Evolutionary conservation across 805 yeast genomes (phyloP), one percentile per base, ranked within the genome.

Genomic region (Tetrapisispora fleetii): DNA sequence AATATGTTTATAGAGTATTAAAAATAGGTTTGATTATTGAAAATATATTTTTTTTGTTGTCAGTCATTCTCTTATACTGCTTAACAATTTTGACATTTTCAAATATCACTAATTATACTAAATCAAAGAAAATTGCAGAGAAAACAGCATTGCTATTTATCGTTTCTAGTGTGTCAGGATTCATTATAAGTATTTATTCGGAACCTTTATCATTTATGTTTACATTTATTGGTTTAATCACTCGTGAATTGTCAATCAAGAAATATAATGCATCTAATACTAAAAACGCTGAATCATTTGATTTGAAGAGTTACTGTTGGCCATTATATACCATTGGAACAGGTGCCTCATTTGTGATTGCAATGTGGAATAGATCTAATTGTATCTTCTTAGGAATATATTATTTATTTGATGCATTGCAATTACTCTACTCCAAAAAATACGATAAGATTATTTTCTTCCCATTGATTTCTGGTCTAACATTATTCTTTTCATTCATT

Each of bases 141-240:
- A 60, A 61, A 37, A 58, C 76, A 0, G 67, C 80, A 0, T 44
- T 74, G 3, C 57, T 84, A 16, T 81, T 76, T 52, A 63, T 80
- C 1, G 50, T 83, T n/a, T 78, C 84, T 18, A 88, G 95, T 2
- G 89, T 87, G 0, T 95, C 95, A 0, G 75, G 88, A 0, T 91
- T 89, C 59, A 68, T 86, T 38, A 72, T 83, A 0, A 75, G 81
- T 1, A 79, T 85, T 2, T 91, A 90, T 62, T 73, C 95, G 0
- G 99, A 91, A 65, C 77, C 88, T 19, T 55, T 77, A 17, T 80
- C 88, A 37, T 81, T 86, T 22, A 65, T 81, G 14, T 62, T 81
- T 39, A 70, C 85, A 32, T 78, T 83, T 40, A 7, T 63, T 1
- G 91, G 85, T 1, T 56, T 88, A 37, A 71, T 65, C 27, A 56